Percentiles rank a stretch among this genome's conserved stretches.
These are phyloP conservation scores for Phytopythium sindhum DNA, from an alignment of 352 stramenopile genomes.

Conservation along the genomic window DNA sequence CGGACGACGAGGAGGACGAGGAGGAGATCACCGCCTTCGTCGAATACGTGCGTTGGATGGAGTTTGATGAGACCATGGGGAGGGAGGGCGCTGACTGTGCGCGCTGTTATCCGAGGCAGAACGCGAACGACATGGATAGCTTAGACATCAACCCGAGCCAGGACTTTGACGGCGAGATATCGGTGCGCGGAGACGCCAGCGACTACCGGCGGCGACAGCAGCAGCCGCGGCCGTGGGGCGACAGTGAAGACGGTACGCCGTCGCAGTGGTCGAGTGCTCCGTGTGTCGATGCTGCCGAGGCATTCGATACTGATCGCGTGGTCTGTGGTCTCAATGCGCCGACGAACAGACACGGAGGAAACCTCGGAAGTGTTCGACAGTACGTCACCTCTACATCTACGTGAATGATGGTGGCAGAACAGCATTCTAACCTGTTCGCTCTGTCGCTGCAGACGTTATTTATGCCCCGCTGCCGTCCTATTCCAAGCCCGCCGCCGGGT, in stretches of 20 bases:
- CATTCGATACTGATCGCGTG: constrained; percentile 7
- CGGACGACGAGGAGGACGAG: constrained; percentile 36
- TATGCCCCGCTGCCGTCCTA: constrained; percentile 27
- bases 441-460: constrained; percentile 45
- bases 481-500: neutral
- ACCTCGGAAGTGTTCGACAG: constrained; percentile 69
- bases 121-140: constrained; percentile 53
- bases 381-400: constrained; percentile 15
- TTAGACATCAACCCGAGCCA: constrained; percentile 60
- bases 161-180: constrained; percentile 45
- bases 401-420: neutral
- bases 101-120: constrained; percentile 15
- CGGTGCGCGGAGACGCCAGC: neutral
- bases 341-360: constrained; percentile 45
- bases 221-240: constrained; percentile 9
- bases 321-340: constrained; percentile 6
- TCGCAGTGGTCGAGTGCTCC: neutral
- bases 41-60: constrained; percentile 47
- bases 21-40: constrained; percentile 49
- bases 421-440: neutral
- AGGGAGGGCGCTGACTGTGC: neutral
- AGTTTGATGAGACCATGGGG: neutral
- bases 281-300: too few relatives aligned
- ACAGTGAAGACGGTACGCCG: constrained; percentile 15
- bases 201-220: constrained; percentile 5